Evolutionary conservation across 495 filamentous ascomycete species (phyloP).

Genomic region (Chaetomidium leptoderma): DNA sequence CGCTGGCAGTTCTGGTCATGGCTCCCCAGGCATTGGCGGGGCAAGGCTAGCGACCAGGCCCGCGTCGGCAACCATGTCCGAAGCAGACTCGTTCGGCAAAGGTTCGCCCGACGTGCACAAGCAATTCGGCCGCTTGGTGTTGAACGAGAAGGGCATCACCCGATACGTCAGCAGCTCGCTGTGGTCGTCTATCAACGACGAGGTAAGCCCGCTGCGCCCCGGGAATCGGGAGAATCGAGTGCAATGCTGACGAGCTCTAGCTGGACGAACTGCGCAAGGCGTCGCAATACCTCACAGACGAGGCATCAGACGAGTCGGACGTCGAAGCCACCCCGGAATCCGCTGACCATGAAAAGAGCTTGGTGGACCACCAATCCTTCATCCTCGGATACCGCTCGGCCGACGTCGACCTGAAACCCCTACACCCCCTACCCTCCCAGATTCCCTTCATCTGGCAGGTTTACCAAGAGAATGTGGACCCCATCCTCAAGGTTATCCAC

Average conservation of each 20-base stretch:
- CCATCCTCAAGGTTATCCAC: constrained; percentile 65
- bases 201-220: constrained; percentile 42
- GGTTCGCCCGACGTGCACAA: constrained; percentile 49
- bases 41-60: constrained; percentile 13
- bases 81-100: constrained; percentile 22
- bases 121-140: constrained; percentile 75
- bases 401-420: constrained; percentile 42
- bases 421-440: constrained; percentile 57
- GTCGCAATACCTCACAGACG: constrained; percentile 63
- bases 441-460: constrained; percentile 64
- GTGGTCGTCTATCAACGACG: constrained; percentile 83
- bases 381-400: constrained; percentile 65
- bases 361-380: constrained; percentile 62
- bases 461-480: constrained; percentile 68
- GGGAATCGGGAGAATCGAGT: too few species aligned
- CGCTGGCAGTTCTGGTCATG: constrained; percentile 18
- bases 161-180: constrained; percentile 86
- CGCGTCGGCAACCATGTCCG: constrained; percentile 12
- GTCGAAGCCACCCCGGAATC: constrained; percentile 51
- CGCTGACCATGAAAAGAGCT: constrained; percentile 26
- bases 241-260: constrained; percentile 35
- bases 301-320: constrained; percentile 55
- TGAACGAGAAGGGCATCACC: constrained; percentile 72
- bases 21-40: constrained; percentile 7
- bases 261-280: constrained; percentile 70